A percentile compares a stretch with the other conserved stretches of the same genome.
These are phyloP conservation scores for Barbarea vulgaris DNA, from an alignment of 345 rosid species.

Conservation along the genomic window DNA sequence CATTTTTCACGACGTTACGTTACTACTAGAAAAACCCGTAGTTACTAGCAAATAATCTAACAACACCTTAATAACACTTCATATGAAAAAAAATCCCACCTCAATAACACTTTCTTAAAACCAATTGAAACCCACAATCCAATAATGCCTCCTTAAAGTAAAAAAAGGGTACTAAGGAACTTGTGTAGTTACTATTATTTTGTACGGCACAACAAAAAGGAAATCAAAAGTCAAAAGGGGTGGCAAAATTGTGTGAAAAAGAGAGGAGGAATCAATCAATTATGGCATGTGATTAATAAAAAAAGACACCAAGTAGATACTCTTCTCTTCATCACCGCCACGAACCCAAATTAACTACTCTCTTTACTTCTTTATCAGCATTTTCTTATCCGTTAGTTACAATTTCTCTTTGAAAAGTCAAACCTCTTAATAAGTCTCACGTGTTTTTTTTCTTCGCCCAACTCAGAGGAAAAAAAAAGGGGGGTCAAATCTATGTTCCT, in stretches of 20 bases:
- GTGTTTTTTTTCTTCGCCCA: slow-evolving; percentile 22
- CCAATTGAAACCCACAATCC: too few species aligned
- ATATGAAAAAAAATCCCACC: too few species aligned
- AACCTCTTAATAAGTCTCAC: slow-evolving; percentile 27
- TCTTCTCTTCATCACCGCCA: slow-evolving; percentile 34
- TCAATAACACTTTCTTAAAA: too few species aligned
- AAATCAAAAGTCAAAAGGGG: slow-evolving; percentile 25
- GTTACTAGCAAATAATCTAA: too few species aligned
- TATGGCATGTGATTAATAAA: slow-evolving; percentile 33
- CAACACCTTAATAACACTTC: too few species aligned
- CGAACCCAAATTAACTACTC: slow-evolving; percentile 25
- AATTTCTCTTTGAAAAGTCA: slow-evolving; percentile 50
- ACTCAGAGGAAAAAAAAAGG: slow-evolving; percentile 2
- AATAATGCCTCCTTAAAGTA: not conserved
- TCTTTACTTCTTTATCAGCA: slow-evolving; percentile 13
- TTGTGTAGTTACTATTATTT: not conserved
- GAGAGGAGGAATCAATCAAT: slow-evolving; percentile 19
- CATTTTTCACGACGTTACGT: not conserved
- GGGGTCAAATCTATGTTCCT: slow-evolving; percentile 42
- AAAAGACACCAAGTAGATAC: slow-evolving; percentile 4
- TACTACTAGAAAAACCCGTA: too few species aligned
- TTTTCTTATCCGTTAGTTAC: slow-evolving; percentile 37
- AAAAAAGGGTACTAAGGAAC: not conserved
- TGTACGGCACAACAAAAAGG: not conserved
- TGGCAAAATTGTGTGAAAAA: slow-evolving; percentile 24